phyloP scores from a whole-genome alignment of 352 stramenopile genomes.

The Aphanomyces cochlioides region DNA sequence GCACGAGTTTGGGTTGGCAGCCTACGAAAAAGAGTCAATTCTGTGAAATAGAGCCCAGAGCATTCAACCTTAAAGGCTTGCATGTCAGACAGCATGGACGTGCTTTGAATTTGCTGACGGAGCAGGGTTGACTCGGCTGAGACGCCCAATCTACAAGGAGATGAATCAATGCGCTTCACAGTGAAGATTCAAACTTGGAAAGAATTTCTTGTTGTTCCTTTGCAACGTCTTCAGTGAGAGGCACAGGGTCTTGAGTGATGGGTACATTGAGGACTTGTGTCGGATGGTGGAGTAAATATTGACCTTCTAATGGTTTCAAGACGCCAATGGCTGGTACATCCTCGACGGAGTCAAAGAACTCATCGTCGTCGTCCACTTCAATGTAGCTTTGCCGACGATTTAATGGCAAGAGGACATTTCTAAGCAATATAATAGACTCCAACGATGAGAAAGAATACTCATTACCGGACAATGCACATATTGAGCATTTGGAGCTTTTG shows the following conservation, averaged over 20 bases:
- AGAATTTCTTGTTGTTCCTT: conserved; percentile 70
- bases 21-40: conserved; percentile 26
- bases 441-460: no score
- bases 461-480: conserved; percentile 63
- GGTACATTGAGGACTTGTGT: conserved; percentile 47
- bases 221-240: conserved; percentile 73
- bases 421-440: conserved; percentile 35
- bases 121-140: conserved; percentile 60
- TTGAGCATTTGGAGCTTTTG: conserved; percentile 82
- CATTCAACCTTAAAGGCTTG: conserved; percentile 65
- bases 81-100: conserved; percentile 73
- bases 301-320: not conserved
- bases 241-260: conserved; percentile 58
- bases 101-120: conserved; percentile 72
- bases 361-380: conserved; percentile 57
- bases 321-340: conserved; percentile 28
- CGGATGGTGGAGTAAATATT: conserved; percentile 1
- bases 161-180: not conserved
- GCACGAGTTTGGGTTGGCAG: conserved; percentile 59
- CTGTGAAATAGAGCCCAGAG: not conserved
- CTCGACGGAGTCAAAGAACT: conserved; percentile 80
- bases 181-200: conserved; percentile 6
- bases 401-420: not conserved
- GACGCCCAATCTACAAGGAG: conserved; percentile 60
- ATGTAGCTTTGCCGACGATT: conserved; percentile 16